phyloP scores from a whole-genome alignment of 345 rosid species.

The Lepidium sativum region DNA sequence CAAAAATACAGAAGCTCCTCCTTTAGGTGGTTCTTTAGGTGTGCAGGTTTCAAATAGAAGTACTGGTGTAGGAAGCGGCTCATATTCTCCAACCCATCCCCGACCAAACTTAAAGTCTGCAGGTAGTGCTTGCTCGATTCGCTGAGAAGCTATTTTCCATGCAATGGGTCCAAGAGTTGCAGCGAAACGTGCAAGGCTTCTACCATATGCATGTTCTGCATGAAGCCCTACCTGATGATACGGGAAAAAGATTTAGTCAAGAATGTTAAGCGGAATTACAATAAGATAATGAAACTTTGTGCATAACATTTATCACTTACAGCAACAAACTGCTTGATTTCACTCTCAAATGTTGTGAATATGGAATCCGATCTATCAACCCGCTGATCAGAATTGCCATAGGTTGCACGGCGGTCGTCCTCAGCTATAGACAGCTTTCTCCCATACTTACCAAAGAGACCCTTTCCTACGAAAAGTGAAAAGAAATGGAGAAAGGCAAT shows the following conservation, averaged over 20 bases:
- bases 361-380: slow-evolving; percentile 45
- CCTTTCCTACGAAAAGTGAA: slow-evolving; percentile 41
- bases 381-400: slow-evolving; percentile 41
- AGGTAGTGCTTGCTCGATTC: slow-evolving; percentile 69
- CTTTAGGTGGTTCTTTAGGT: slow-evolving; percentile 36
- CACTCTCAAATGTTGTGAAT: slow-evolving; percentile 75
- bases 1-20: slow-evolving; percentile 16
- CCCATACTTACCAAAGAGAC: slow-evolving; percentile 43
- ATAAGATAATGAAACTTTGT: not conserved
- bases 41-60: slow-evolving; percentile 41
- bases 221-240: slow-evolving; percentile 73
- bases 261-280: not conserved
- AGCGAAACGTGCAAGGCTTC: slow-evolving; percentile 83
- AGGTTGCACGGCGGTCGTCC: slow-evolving; percentile 61
- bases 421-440: slow-evolving; percentile 43
- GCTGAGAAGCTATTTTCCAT: slow-evolving; percentile 73
- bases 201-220: slow-evolving; percentile 72
- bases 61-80: slow-evolving; percentile 82
- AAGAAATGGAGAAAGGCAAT: too few species aligned
- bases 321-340: slow-evolving; percentile 71
- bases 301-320: slow-evolving; percentile 37
- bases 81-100: slow-evolving; percentile 90
- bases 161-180: slow-evolving; percentile 79
- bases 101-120: slow-evolving; percentile 65
- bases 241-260: slow-evolving; percentile 1